phyloP scores from a whole-genome alignment of 2,329 filamentous ascomycete genomes.

The Aspergillus niger region DNA sequence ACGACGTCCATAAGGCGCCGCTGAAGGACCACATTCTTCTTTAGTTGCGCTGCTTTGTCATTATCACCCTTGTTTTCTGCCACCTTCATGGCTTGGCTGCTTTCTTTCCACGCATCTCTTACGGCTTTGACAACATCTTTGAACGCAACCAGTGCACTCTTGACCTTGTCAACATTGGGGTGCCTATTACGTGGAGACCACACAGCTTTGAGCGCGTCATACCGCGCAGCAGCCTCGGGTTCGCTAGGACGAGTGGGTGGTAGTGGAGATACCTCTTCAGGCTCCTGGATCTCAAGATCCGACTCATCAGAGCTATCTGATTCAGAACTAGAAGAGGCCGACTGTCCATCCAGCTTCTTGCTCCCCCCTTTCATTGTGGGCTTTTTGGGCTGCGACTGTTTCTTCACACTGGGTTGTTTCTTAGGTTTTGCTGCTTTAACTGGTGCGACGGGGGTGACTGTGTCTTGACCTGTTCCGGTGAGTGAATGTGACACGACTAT shows the following conservation, averaged over 20 bases:
- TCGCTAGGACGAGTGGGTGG: constrained; percentile 55
- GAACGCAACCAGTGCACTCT: constrained; percentile 57
- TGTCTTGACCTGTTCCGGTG: constrained; percentile 16
- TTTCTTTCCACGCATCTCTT: constrained; percentile 63
- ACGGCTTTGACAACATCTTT: constrained; percentile 63
- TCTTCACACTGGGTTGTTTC: constrained; percentile 26
- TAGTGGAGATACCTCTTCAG: constrained; percentile 58
- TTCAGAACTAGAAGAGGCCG: constrained; percentile 49
- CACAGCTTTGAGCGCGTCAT: constrained; percentile 63
- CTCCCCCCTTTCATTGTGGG: constrained; percentile 20
- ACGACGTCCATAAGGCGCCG: constrained; percentile 59
- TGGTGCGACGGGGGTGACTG: constrained; percentile 11
- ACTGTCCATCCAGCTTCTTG: constrained; percentile 31
- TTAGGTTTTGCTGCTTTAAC: constrained; percentile 21
- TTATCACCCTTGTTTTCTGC: constrained; percentile 60
- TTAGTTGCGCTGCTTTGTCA: constrained; percentile 56
- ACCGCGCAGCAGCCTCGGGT: constrained; percentile 55
- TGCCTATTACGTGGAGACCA: constrained; percentile 59
- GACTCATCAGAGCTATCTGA: constrained; percentile 54
- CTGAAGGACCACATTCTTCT: constrained; percentile 59
- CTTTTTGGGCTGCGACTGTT: constrained; percentile 27
- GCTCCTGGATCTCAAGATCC: constrained; percentile 53
- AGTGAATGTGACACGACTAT: not conserved
- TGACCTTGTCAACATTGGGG: constrained; percentile 54
- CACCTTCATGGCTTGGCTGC: constrained; percentile 57